Evolutionary conservation across 305 asterid genomes (phyloP), one percentile per base, ranked within the genome.

Genomic region (Solanum chacoense): DNA sequence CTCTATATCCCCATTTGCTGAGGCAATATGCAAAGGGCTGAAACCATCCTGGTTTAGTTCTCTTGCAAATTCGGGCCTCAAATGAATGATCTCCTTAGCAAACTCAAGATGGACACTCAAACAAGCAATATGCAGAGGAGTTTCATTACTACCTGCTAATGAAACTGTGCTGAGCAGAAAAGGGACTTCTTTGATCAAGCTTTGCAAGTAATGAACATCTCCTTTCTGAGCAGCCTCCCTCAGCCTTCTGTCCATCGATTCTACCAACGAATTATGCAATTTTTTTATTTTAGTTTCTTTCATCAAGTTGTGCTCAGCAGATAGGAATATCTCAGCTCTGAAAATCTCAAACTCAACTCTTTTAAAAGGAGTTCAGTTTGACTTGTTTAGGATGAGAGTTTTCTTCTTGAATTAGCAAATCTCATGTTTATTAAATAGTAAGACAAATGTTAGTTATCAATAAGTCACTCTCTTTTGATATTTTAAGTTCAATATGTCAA

Each of bases 11-110:
- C 96, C 95, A 38, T 84, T 90, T 29, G 93, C 95, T 3, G 95
- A 90, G 7, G 96, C 94, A 65, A 94, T 90, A 83, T 93, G 98
- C 89, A 93, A 75, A n/a, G 96, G 96, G 89, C 90, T 94, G 5
- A 92, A 89, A 20, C 98, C 98, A 13, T 91, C 93, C n/a, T 36
- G 67, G 90, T 92, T 92, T 59, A 95, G 20, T 22, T 93, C 94
- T 14, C 8, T 35, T 20, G 90, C 84, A 4, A 91, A 91, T 59
- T 89, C 91, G 0, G 92, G 92, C 63, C 72, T 42, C 18, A 85
- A 12, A 18, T 28, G 88, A 85, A 91, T 4, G 31, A 93, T 35
- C 75, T 89, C 91, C 34, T 86, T 91, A 14, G 87, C 93, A n/a
- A 93, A 37, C 78, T 90, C 74, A 26, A 89, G 63, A 73, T 93